Evolutionary conservation across 768 basidiomycete genomes (phyloP), one percentile per base, ranked within the genome.

Genomic region (Macrolepiota dolichaula): DNA sequence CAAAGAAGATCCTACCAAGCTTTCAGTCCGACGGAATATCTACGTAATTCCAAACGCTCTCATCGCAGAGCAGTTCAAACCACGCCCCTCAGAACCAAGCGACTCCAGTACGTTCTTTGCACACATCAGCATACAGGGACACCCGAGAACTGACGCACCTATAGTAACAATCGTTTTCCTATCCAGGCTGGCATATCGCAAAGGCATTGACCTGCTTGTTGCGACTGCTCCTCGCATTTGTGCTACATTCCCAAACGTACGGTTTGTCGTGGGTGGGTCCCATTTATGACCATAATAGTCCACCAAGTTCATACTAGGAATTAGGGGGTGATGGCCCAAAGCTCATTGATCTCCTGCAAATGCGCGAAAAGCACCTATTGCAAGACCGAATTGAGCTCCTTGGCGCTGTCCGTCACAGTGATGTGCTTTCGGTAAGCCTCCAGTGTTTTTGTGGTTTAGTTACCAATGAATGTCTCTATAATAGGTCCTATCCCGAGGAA

Each of bases 21-120:
- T 82, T 3, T 68, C 77, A 37, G 81, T 87, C 19, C 76, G 82
- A 29, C 70, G 77, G 17, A 85, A 84, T 37, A 88, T 94, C 15
- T 91, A 95, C 67, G 96, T 98, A 1, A 96, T 99, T 29, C 97
- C 97, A 2, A 98, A 95, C 62, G 88, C 97, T 0, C 75, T 99
- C 12, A 85, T 96, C 9, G 86, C 94, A 0, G 90, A 92, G 27
- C 86, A 90, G 66, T 99, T 99, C 69, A 81, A 79, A 38, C 97
- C 97, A 0, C 74, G 76, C 3, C 77, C 81, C 0, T 76, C 76
- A 0, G 75, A 73, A 25, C 73, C 78, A 3, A 75, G 76, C 0
- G 83, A 88, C 11, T 85, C 73, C 44, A 89, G 91, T 92, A 66
- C 69, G 83, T 65, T 22, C 57, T 51, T 36, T 62, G 32, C 19